Conservation (phyloP, 305 asterid species). For the Fraxinus ornus region DNA sequence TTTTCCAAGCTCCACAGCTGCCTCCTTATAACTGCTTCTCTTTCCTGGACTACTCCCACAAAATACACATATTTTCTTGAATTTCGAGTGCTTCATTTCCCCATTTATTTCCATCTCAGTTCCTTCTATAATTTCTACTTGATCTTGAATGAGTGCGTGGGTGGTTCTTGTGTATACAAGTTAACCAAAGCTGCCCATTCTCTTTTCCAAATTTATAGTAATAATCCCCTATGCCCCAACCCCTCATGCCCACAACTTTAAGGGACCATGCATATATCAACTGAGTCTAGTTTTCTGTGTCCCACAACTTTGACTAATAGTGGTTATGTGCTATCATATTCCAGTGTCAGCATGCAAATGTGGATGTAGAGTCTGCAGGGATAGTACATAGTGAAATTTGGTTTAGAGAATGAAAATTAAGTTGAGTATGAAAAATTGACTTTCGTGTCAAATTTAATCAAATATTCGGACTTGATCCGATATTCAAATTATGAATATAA, state of each 20-base stretch:
- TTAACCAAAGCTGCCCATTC: background rate
- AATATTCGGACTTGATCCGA: no score
- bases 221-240: background rate
- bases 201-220: background rate
- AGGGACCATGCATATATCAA: background rate
- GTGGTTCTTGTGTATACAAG: background rate
- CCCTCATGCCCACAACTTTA: background rate
- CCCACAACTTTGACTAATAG: background rate
- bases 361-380: background rate
- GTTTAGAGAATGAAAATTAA: no score
- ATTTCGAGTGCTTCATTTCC: background rate
- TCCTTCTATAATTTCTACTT: background rate
- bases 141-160: background rate
- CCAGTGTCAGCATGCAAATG: background rate
- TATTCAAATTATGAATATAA: no score
- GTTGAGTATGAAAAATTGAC: no score
- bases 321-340: background rate
- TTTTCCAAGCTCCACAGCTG: background rate
- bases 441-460: no score
- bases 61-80: background rate
- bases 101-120: background rate
- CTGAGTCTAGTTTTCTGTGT: background rate
- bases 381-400: background rate
- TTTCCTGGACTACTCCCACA: background rate
- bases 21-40: background rate